Evolutionary conservation across 306 rosid genomes (phyloP).

Genomic region (Styphnolobium japonicum): DNA sequence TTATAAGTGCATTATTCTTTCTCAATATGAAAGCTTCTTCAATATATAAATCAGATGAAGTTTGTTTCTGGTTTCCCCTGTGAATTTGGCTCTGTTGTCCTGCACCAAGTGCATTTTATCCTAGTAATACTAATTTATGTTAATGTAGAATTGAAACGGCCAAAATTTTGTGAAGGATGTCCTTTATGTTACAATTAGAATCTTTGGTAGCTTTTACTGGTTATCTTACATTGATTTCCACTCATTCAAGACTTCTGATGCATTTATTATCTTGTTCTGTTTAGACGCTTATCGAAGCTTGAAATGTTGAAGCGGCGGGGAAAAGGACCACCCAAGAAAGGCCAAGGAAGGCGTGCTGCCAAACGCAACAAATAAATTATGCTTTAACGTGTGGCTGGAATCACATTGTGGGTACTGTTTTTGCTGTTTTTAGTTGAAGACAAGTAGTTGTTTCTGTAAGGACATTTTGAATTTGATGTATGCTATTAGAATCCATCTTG

Average conservation of each 20-base stretch:
- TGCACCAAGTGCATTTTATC: conserved; percentile 15
- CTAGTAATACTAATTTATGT: not conserved
- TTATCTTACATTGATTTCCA: conserved; percentile 7
- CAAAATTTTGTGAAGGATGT: conserved; percentile 20
- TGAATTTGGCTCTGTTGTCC: conserved; percentile 8
- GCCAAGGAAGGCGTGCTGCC: conserved; percentile 83
- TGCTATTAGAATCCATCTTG: not conserved
- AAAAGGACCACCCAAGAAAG: conserved; percentile 94
- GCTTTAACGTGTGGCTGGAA: conserved; percentile 13
- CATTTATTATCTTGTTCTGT: conserved; percentile 9
- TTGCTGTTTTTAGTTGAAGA: conserved; percentile 23
- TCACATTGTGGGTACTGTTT: conserved; percentile 7
- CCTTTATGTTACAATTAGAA: not conserved
- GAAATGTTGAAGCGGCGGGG: conserved; percentile 96
- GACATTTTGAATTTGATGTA: not conserved
- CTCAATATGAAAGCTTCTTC: not conserved
- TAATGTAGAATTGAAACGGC: not conserved
- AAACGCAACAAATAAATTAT: conserved; percentile 65
- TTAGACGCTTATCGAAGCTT: conserved; percentile 76
- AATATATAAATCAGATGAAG: not conserved
- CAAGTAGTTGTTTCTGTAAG: conserved; percentile 8
- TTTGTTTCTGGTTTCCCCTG: not conserved
- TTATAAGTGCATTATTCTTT: not conserved
- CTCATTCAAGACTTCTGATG: not conserved
- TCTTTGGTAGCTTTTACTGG: not conserved